Base-by-base conservation (phyloP, 306 rosid genomes). In the Quercus glauca region DNA sequence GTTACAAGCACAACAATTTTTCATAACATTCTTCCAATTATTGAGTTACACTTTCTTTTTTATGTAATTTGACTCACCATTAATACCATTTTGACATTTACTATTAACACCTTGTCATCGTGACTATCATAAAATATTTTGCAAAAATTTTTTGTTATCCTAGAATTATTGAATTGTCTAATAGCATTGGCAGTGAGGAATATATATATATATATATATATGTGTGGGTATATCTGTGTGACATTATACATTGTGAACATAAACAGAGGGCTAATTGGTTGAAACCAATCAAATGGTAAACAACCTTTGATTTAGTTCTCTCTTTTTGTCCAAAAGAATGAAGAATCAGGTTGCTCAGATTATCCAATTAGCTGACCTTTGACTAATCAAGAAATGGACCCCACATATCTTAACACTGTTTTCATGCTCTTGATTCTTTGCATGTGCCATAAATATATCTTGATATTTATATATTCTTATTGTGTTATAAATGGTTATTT, bases 281-380 rank as follows among this genome's bases (percentile, higher is more conserved):
- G 53, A 71, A 78, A 65, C 60, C 33, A 75, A 69, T 77, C 56
- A 76, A 80, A 69, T 87, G 78, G 76, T 26, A 11, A 77, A 79
- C 58, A 71, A 80, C 79, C 76, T 79, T 79, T 86, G 74, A 68
- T 65, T 3, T 68, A 67, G 43, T 74, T 77, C 5, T 74, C 56
- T 76, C 53, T 55, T 74, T 80, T 43, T 78, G 76, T 82, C 79
- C 73, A 14, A 53, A 33, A 79, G 84, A 78, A 76, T 53, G 82
- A 56, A 76, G 79, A 82, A 85, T 84, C 75, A 76, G 78, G 68
- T 70, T 76, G 73, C 68, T 80, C 71, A 53, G 29, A 80, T 75
- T 77, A 84, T 89, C 81, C 80, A 73, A 69, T 78, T 71, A 85
- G 85, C 70, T 90, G 80, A 84, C 86, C 75, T 77, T 76, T 82